These are phyloP conservation scores for Pyronema omphalodes DNA, from an alignment of 495 filamentous ascomycete species.

Conservation along the genomic window DNA sequence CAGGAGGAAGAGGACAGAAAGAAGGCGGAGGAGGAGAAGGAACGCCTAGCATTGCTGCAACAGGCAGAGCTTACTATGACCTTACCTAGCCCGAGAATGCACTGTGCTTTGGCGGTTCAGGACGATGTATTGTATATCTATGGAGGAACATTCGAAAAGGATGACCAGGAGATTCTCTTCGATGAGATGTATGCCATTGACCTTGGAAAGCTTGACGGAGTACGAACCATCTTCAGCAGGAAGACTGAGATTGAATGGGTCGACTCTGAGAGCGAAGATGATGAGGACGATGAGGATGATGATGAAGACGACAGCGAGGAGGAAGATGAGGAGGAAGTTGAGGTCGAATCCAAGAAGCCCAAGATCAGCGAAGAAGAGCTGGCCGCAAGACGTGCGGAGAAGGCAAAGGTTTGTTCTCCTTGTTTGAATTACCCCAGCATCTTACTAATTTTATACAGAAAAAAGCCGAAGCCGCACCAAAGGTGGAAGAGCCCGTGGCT, in stretches of 20 bases:
- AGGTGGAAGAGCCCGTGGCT: constrained; percentile 10
- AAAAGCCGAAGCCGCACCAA: constrained; percentile 31
- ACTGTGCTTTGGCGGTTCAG: constrained; percentile 74
- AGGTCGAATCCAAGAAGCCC: constrained; percentile 32
- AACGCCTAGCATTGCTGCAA: constrained; percentile 34
- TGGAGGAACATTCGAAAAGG: constrained; percentile 87
- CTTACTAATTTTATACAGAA: constrained; percentile 11
- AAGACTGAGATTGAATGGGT: constrained; percentile 60
- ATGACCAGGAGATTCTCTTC: constrained; percentile 82
- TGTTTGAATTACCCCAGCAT: neutral
- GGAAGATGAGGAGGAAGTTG: constrained; percentile 33
- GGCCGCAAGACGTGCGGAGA: constrained; percentile 19
- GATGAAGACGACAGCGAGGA: constrained; percentile 46
- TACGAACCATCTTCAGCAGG: constrained; percentile 46
- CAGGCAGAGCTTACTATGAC: constrained; percentile 42
- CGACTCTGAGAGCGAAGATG: constrained; percentile 50
- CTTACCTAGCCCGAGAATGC: constrained; percentile 75
- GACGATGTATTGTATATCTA: constrained; percentile 84
- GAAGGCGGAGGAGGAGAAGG: constrained; percentile 33
- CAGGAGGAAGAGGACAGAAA: constrained; percentile 27
- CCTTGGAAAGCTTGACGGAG: constrained; percentile 77
- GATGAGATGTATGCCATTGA: constrained; percentile 87
- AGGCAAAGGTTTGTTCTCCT: constrained; percentile 22
- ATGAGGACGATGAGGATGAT: constrained; percentile 45
- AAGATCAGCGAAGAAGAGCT: constrained; percentile 25